Base-by-base conservation (phyloP, 345 rosid species). In the Citrus medica region DNA sequence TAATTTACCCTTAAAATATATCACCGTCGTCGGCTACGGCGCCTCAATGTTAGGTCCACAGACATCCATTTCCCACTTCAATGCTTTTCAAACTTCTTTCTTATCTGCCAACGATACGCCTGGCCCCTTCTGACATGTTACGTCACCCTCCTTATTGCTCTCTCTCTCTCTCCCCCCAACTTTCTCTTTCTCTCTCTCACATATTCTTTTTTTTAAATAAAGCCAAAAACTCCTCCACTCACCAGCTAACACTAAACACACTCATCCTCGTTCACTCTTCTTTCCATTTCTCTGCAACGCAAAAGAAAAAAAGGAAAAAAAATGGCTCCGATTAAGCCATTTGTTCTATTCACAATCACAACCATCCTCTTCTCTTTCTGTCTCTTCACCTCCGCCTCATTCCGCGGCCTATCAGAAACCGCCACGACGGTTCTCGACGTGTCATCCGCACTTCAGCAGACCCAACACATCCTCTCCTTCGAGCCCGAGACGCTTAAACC, bases 361-460 rank as follows among this genome's bases (percentile, higher is more conserved):
- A 0, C 71, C 71, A 17, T 82, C 60, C 10, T 82, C 64, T 10
- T 84, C 28, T 10, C 62, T 42, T 62, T 78, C 24, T 58, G 58
- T 9, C 14, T 83, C 51, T 51, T 77, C 71, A 6, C 76, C 6
- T 58, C 80, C 19, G 9, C 85, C 37, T 74, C 77, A 27, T 84
- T 92, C 61, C 94, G 97, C 28, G 24, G 76, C 67, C 61, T 80
- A 25, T 38, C 85, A n/a, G 68, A 69, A 59, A 27, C 83, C 25
- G 40, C 82, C 14, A 81, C 90, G 9, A 25, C 86, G 0, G 42
- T 78, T 0, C 92, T 90, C 75, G 87, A 92, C 56, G 88, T 92
- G 71, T 74, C 77, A 35, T 67, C 88, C 17, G 81, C 94, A 76
- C 91, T 92, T 81, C 77, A 81, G 62, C 93, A 80, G 64, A 82